These are phyloP conservation scores for Calonectria hongkongensis DNA, from an alignment of 2,329 filamentous ascomycete species.

Conservation along the genomic window DNA sequence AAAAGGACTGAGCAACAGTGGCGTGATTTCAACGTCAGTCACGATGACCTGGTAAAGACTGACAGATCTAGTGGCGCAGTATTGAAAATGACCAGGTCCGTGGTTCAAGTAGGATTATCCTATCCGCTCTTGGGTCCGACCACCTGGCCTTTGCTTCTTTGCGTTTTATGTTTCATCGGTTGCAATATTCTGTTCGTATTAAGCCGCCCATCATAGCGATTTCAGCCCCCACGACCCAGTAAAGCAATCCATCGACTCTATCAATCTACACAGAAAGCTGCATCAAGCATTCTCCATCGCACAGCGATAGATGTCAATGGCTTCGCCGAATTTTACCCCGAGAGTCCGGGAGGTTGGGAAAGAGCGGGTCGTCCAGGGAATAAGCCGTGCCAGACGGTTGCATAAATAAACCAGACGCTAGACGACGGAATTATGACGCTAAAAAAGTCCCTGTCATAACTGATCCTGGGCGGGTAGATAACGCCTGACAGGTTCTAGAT, in stretches of 20 bases:
- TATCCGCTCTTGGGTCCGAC: too few relatives aligned
- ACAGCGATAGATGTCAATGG: not conserved
- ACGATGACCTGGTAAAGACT: not conserved
- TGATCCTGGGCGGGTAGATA: constrained; percentile 8
- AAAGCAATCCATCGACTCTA: too few relatives aligned
- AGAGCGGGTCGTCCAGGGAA: constrained; percentile 21
- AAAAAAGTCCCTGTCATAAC: constrained; percentile 13
- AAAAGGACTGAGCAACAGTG: not conserved
- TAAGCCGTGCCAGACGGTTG: constrained; percentile 21
- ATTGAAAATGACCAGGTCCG: constrained; percentile 5
- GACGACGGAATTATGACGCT: constrained; percentile 9
- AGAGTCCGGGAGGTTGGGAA: constrained; percentile 7
- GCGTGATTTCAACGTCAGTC: constrained; percentile 4
- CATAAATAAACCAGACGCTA: constrained; percentile 15
- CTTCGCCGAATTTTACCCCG: constrained; percentile 5
- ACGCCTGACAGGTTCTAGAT: constrained; percentile 22
- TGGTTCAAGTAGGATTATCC: not conserved
- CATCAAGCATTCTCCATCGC: too few relatives aligned
- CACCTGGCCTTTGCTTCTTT: too few relatives aligned
- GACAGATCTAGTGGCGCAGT: not conserved
- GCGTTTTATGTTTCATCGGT: not conserved
- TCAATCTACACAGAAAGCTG: too few relatives aligned
- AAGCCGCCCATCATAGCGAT: too few relatives aligned
- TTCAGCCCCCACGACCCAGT: too few relatives aligned
- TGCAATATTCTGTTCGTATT: too few relatives aligned